Base-by-base conservation (phyloP, 2,329 filamentous ascomycete genomes). In the Stachybotrys echinatus region DNA sequence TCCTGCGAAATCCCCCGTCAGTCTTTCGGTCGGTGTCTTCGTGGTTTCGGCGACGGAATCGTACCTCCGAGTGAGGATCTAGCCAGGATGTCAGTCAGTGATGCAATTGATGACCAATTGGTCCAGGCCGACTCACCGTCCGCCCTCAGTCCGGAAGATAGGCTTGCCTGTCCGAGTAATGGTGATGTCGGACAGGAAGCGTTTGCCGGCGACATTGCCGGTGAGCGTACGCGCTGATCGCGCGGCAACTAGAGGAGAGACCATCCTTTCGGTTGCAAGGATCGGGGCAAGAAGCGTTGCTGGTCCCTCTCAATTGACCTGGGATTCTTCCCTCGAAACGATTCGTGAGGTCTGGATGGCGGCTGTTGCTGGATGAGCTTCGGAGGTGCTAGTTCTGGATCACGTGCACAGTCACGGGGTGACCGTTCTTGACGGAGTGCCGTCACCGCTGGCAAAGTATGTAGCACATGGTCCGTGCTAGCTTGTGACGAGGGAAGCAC, bases 161-260 rank as follows among this genome's bases (percentile, higher is more conserved):
- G 94, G 92, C 79, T 96, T 96, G 71, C 94, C 94, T 51, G 94
- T 99, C 64, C 94, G 83, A 54, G 92, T 95, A 66, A 99, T 96
- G 64, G 88, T 79, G 65, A 99, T 81, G 76, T 99, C 94, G 67
- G 90, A 88, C 59, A 86, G 64, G 55, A 70, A 70, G 68, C 78
- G 76, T 64, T 74, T 75, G 62, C 76, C 73, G 61, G 74, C 63
- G 58, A 75, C 62, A 61, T 72, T 72, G 64, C 70, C 71, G 57
- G 69, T 67, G 57, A 73, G 65, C 63, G 68, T 73, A 60, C 72
- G 71, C 60, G 75, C 72, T 56, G 76, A 74, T 71, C 80, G 80
- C 70, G 74, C 71, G 57, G 78, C 75, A 69, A 75, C 70, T 59
- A 80, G 74, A 67, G 81, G 72, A 66, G 76, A 73, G 66, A 73